Percentiles rank a stretch among this genome's conserved stretches.
These are phyloP conservation scores for Entonaema liquescens DNA, from an alignment of 495 filamentous ascomycete species.

Conservation along the genomic window DNA sequence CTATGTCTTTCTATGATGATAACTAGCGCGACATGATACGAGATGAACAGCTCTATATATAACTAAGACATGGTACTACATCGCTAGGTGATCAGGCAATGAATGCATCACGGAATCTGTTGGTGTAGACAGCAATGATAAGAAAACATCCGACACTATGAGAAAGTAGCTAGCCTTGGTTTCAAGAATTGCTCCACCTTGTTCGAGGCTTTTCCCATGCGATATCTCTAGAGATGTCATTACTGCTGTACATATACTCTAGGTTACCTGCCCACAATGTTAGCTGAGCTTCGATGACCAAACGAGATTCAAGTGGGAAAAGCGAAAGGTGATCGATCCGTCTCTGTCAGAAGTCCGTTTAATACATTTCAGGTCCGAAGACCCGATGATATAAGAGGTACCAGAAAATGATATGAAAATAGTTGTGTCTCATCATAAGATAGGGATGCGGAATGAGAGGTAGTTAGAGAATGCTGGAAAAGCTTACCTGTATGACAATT, in stretches of 20 bases:
- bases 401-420: conserved; percentile 61
- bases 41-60: neutral
- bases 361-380: conserved; percentile 63
- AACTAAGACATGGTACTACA: neutral
- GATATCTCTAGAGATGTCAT: neutral
- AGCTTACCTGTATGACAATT: conserved; percentile 25
- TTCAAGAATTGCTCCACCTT: neutral
- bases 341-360: conserved; percentile 65
- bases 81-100: neutral
- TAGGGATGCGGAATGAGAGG: conserved; percentile 5
- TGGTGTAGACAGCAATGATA: neutral
- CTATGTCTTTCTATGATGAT: neutral
- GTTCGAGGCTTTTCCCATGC: neutral
- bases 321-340: conserved; percentile 6
- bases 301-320: neutral
- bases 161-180: neutral
- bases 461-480: conserved; percentile 2
- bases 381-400: conserved; percentile 71
- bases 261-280: conserved; percentile 20
- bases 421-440: conserved; percentile 60
- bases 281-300: conserved; percentile 14
- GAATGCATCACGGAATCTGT: neutral
- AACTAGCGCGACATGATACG: neutral
- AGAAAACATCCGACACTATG: neutral
- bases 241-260: neutral